A percentile compares a stretch with the other conserved stretches of the same genome.
phyloP scores from a whole-genome alignment of 2,329 filamentous ascomycete species.

The Neurospora sp. region DNA sequence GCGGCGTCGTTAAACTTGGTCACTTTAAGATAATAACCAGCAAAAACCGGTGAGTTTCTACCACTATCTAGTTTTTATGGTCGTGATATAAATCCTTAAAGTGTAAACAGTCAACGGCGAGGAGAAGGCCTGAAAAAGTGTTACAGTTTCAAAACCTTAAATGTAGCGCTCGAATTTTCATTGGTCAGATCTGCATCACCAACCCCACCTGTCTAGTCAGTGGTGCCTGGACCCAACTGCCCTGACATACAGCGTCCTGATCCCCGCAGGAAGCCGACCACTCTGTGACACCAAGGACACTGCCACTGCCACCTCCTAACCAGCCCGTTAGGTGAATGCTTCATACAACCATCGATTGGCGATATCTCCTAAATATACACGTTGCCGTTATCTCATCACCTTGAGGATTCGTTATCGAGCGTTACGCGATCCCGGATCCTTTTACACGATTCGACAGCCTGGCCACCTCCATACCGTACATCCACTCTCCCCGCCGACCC shows the following conservation, averaged over 20 bases:
- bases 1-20: not conserved
- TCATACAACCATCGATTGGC: not conserved
- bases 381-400: not conserved
- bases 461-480: not conserved
- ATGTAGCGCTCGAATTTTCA: constrained; percentile 1
- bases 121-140: not conserved
- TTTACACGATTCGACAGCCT: not conserved
- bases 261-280: not conserved
- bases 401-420: not conserved
- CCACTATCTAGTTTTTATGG: not conserved
- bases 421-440: not conserved
- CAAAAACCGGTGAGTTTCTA: not conserved
- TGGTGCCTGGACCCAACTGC: not conserved
- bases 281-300: not conserved
- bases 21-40: not conserved
- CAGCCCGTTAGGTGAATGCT: not conserved
- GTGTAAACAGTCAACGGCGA: not conserved
- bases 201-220: not conserved
- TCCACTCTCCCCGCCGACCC: constrained; percentile 1
- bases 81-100: not conserved
- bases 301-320: constrained; percentile 18
- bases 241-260: not conserved
- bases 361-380: not conserved
- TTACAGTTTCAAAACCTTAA: constrained; percentile 4
- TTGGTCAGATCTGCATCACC: not conserved